These are phyloP conservation scores for Verticillium nubilum DNA, from an alignment of 2,329 filamentous ascomycete species.

Conservation along the genomic window DNA sequence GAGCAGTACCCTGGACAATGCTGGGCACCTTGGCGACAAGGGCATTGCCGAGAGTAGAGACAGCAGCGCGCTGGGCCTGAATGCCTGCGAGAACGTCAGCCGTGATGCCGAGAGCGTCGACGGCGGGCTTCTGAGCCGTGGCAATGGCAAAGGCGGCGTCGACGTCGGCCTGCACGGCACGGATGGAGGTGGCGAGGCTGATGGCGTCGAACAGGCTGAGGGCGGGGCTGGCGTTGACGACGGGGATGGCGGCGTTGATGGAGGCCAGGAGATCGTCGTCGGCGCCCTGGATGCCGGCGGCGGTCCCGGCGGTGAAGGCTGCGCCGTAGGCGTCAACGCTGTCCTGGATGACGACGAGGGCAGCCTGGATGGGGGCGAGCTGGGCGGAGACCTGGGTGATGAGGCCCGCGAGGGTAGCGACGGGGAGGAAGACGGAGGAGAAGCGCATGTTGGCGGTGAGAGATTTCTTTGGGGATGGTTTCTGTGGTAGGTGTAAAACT, in stretches of 20 bases:
- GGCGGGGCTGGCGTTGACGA: not conserved
- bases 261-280: not conserved
- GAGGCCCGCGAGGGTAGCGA: not conserved
- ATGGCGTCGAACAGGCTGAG: conserved; percentile 2
- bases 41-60: not conserved
- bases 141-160: not conserved
- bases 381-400: not conserved
- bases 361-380: not conserved
- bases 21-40: conserved; percentile 1
- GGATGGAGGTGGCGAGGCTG: not conserved
- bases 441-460: conserved; percentile 1
- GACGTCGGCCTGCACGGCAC: not conserved
- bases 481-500: not conserved
- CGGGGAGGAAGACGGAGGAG: not conserved
- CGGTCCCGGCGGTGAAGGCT: not conserved
- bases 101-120: not conserved
- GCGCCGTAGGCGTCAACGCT: conserved; percentile 1
- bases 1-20: not conserved
- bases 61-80: not conserved
- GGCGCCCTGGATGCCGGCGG: not conserved
- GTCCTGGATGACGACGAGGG: not conserved
- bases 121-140: not conserved
- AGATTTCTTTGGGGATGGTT: not conserved
- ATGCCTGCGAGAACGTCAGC: not conserved
- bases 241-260: not conserved